A percentile compares a stretch with the other conserved stretches of the same genome.
Evolutionary conservation across 495 filamentous ascomycete genomes (phyloP).

Genomic region (Terfezia boudieri): DNA sequence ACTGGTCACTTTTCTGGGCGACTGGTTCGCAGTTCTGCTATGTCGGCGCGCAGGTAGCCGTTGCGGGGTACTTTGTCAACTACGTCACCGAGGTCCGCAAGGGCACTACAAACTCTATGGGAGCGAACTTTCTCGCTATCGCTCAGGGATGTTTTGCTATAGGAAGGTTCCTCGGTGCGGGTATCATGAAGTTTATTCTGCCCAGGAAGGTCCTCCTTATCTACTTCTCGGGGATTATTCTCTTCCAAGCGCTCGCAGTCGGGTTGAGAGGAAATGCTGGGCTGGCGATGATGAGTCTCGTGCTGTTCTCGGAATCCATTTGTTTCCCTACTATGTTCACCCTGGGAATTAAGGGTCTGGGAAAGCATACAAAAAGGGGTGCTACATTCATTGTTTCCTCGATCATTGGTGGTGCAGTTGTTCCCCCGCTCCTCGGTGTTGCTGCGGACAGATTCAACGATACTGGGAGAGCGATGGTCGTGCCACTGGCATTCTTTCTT

Average conservation of each 20-base stretch:
- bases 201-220: constrained; percentile 30
- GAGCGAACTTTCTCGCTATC: constrained; percentile 31
- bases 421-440: constrained; percentile 29
- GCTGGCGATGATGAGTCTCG: constrained; percentile 31
- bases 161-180: constrained; percentile 30
- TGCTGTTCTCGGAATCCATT: constrained; percentile 39
- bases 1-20: constrained; percentile 45
- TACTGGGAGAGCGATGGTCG: constrained; percentile 31
- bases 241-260: constrained; percentile 19
- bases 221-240: constrained; percentile 17
- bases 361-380: constrained; percentile 36
- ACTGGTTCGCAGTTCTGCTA: constrained; percentile 50
- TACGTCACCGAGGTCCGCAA: constrained; percentile 31
- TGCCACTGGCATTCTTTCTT: constrained; percentile 36
- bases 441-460: constrained; percentile 28
- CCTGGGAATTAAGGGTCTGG: constrained; percentile 35
- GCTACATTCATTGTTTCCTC: constrained; percentile 35
- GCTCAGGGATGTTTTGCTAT: constrained; percentile 35
- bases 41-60: constrained; percentile 39
- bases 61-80: constrained; percentile 36
- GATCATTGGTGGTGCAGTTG: constrained; percentile 32
- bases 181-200: constrained; percentile 30
- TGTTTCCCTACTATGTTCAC: constrained; percentile 43
- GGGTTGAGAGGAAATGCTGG: constrained; percentile 24
- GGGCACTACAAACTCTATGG: constrained; percentile 24